Base-by-base conservation (phyloP, 176 grass and related monocot species). In the Rhipidocladum racemiflorum region DNA sequence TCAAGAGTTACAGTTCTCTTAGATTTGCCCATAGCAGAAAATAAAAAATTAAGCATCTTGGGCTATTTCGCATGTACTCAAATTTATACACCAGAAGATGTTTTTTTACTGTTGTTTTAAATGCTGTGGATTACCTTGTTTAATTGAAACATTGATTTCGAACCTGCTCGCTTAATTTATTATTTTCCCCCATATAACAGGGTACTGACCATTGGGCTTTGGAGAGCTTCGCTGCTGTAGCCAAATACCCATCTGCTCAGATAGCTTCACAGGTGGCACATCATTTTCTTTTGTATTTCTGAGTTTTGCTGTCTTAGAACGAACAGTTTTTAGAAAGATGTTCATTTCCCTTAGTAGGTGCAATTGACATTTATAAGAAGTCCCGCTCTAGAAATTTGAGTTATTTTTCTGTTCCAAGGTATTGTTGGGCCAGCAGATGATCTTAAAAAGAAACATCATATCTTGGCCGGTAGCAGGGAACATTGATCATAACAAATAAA, bases 221-320 rank as follows among this genome's bases (percentile, higher is more conserved):
- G 79, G 96, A 99, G 76, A 95, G 69, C 68, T 99, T 88, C 90
- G 96, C 92, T 65, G 75, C 91, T 62, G 96, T 90, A 28, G 87
- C 92, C 17, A 99, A 99, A 82, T 90, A 99, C 61, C 96, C 96
- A 81, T 95, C 92, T 85, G 91, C 84, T 73, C 82, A 91, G 85
- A 89, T 99, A 75, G 88, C 90, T 87, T 90, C 91, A 88, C 92
- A 99, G 92, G 96, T 99, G 81, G 65, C 44, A 46, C 44, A 29
- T 84, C 65, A 14, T 75, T 68, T 69, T 59, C 27, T 81, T 89
- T 54, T 61, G 40, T 14, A 55, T 75, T 81, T 60, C 45, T 14
- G 35, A 35, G 23, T 80, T 78, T 43, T 77, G 36, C 69, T 48
- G 9, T 57, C 32, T 65, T 57, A 42, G 61, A 49, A n/a, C 36